These are phyloP conservation scores for Purpureocillium lavendulum DNA, from an alignment of 2,329 filamentous ascomycete species.

Conservation along the genomic window DNA sequence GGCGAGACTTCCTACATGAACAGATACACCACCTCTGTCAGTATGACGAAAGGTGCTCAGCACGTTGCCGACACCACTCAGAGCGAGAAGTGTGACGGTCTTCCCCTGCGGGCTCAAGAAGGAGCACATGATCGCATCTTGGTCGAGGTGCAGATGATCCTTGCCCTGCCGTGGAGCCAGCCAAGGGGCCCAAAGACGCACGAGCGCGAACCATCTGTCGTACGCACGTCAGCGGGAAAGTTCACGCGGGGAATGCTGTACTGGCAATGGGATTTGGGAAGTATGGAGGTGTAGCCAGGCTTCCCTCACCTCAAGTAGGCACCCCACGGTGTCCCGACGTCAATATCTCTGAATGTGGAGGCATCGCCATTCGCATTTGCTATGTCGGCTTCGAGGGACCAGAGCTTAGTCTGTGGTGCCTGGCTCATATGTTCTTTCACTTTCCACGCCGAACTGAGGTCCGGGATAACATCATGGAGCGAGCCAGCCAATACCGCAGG, in stretches of 20 bases:
- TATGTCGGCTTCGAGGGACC: slow-evolving; percentile 54
- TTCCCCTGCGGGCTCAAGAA: slow-evolving; percentile 67
- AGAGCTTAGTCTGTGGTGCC: slow-evolving; percentile 59
- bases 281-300: background rate
- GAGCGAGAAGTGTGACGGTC: slow-evolving; percentile 68
- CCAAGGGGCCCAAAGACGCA: slow-evolving; percentile 77
- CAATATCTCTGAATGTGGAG: slow-evolving; percentile 47
- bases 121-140: slow-evolving; percentile 69
- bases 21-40: slow-evolving; percentile 53
- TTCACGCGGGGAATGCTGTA: background rate
- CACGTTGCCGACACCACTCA: slow-evolving; percentile 67
- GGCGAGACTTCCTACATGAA: slow-evolving; percentile 46
- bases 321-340: slow-evolving; percentile 56
- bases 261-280: too few species aligned
- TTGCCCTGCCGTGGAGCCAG: slow-evolving; percentile 80
- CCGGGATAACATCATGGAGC: slow-evolving; percentile 47
- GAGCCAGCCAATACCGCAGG: slow-evolving; percentile 23
- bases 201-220: slow-evolving; percentile 68
- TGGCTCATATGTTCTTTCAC: slow-evolving; percentile 52
- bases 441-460: slow-evolving; percentile 46
- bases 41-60: slow-evolving; percentile 61
- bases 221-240: background rate
- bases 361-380: slow-evolving; percentile 45
- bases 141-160: slow-evolving; percentile 56
- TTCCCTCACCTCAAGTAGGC: slow-evolving; percentile 39